These are phyloP conservation scores for Hymenotorrendiella dingleyae DNA, from an alignment of 2,329 filamentous ascomycete genomes.

Conservation along the genomic window DNA sequence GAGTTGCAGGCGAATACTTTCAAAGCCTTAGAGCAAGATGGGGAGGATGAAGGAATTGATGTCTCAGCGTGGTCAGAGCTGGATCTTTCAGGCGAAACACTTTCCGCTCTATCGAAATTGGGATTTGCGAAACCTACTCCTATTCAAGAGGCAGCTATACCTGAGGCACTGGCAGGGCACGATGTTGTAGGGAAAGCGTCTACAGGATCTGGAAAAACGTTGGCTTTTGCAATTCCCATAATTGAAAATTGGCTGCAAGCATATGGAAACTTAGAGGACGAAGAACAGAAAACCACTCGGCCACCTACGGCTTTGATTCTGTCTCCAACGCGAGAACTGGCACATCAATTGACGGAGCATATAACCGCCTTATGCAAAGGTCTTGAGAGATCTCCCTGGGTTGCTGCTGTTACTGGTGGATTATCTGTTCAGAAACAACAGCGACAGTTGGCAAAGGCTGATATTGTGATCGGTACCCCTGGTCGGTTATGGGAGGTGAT, in stretches of 20 bases:
- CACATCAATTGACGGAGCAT: slow-evolving; percentile 84
- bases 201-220: slow-evolving; percentile 92
- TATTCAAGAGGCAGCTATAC: slow-evolving; percentile 77
- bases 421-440: slow-evolving; percentile 94
- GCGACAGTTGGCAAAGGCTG: slow-evolving; percentile 72
- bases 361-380: slow-evolving; percentile 66
- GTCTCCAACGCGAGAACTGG: slow-evolving; percentile 87
- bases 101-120: slow-evolving; percentile 71
- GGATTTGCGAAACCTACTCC: slow-evolving; percentile 75
- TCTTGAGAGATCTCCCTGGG: slow-evolving; percentile 55
- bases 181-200: slow-evolving; percentile 95
- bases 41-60: slow-evolving; percentile 59
- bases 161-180: slow-evolving; percentile 72
- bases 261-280: slow-evolving; percentile 35
- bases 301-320: slow-evolving; percentile 72
- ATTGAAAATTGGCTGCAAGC: slow-evolving; percentile 71
- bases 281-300: slow-evolving; percentile 33
- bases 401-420: slow-evolving; percentile 89
- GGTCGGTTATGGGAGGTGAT: slow-evolving; percentile 93
- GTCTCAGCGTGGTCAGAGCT: slow-evolving; percentile 74
- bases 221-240: slow-evolving; percentile 92
- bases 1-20: slow-evolving; percentile 26
- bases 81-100: slow-evolving; percentile 63
- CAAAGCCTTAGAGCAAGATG: slow-evolving; percentile 44
- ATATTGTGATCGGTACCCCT: slow-evolving; percentile 90